Evolutionary conservation across 345 rosid genomes (phyloP).

Genomic region (Orychophragmus violaceus): DNA sequence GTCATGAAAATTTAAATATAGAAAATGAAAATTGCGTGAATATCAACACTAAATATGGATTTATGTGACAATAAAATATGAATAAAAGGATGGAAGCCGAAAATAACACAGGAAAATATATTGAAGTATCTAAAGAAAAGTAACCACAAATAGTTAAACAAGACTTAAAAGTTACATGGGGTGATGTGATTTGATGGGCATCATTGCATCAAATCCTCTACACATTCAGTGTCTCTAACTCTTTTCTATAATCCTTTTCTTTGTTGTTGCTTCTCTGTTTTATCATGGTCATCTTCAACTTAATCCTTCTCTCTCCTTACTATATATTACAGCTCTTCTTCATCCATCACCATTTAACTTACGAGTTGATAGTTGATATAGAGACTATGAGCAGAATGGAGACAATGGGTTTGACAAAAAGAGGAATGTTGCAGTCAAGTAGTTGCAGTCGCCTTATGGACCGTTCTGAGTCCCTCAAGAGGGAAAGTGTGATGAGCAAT

Average conservation of each 20-base stretch:
- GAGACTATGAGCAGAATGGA: constrained; percentile 24
- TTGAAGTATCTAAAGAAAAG: constrained; percentile 24
- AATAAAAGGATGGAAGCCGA: neutral
- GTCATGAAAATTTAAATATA: neutral
- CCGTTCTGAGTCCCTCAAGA: constrained; percentile 19
- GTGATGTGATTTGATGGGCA: constrained; percentile 26
- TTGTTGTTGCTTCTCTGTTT: constrained; percentile 1
- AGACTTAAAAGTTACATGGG: constrained; percentile 24
- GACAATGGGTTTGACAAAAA: constrained; percentile 18
- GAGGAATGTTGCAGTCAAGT: constrained; percentile 18
- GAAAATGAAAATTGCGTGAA: neutral
- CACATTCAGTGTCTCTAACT: constrained; percentile 28
- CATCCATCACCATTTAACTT: constrained; percentile 1
- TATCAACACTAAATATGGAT: neutral
- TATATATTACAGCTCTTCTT: neutral
- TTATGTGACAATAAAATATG: neutral
- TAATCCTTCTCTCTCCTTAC: neutral
- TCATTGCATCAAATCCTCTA: constrained; percentile 14
- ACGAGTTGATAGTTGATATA: neutral
- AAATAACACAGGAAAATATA: constrained; percentile 18
- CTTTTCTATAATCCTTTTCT: neutral
- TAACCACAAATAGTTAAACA: constrained; percentile 24
- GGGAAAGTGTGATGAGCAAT: constrained; percentile 12
- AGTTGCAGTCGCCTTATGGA: constrained; percentile 20
- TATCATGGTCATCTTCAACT: neutral